These are phyloP conservation scores for Chlorella sp. DNA, from an alignment of 139 green algal genomes.

Conservation along the genomic window DNA sequence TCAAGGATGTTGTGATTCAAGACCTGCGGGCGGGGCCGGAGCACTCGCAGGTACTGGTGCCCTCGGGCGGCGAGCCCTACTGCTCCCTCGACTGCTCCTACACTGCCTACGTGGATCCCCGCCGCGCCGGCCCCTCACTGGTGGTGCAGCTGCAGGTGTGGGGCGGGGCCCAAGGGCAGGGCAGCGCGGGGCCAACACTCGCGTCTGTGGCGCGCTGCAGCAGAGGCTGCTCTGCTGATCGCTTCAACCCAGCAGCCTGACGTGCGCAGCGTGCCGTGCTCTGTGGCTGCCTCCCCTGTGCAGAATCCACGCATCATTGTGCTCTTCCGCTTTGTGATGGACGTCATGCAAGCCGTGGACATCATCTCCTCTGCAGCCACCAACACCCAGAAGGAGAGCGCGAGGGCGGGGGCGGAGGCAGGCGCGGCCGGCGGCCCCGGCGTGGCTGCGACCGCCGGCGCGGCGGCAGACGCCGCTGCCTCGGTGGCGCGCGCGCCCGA, in stretches of 20 bases:
- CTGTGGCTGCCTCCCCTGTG: not conserved
- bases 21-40: slow-evolving; percentile 41
- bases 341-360: slow-evolving; percentile 43
- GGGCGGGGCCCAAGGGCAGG: not conserved
- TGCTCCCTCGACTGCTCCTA: slow-evolving; percentile 31
- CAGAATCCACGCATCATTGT: slow-evolving; percentile 52
- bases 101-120: slow-evolving; percentile 25
- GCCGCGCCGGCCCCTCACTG: slow-evolving; percentile 23
- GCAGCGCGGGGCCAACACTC: no score
- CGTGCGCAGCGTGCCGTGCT: no score
- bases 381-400: not conserved
- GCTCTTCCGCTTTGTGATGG: slow-evolving; percentile 54
- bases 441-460: not conserved
- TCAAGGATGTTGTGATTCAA: slow-evolving; percentile 39
- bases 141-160: slow-evolving; percentile 41
- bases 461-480: not conserved
- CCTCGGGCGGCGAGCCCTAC: slow-evolving; percentile 25
- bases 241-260: no score
- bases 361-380: slow-evolving; percentile 38
- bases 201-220: no score
- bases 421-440: not conserved
- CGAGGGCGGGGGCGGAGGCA: not conserved
- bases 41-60: slow-evolving; percentile 47
- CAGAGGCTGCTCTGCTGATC: no score
- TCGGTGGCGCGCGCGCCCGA: not conserved